These are phyloP conservation scores for Tranzscheliella williamsii DNA, from an alignment of 1,284 basidiomycete genomes.

Conservation along the genomic window DNA sequence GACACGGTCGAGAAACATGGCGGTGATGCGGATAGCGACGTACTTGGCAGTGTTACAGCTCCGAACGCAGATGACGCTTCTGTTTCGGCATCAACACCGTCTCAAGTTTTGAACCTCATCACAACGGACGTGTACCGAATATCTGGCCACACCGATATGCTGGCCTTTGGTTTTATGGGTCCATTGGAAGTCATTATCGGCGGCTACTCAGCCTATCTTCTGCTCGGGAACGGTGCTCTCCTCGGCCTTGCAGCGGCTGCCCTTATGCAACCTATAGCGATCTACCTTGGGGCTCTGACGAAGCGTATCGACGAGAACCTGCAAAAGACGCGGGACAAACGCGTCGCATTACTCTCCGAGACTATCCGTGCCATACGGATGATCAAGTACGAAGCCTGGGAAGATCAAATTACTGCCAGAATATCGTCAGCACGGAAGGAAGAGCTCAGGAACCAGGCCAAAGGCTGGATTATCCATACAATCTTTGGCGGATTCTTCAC, in stretches of 20 bases:
- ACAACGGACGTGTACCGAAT: conserved; percentile 24
- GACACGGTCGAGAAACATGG: background rate
- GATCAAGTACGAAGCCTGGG: conserved; percentile 47
- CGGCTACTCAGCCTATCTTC: conserved; percentile 17
- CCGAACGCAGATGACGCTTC: background rate
- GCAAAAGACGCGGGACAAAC: conserved; percentile 28
- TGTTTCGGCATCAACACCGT: conserved; percentile 2
- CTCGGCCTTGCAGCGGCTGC: conserved; percentile 25
- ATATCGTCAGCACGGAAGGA: conserved; percentile 12
- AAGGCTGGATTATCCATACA: conserved; percentile 22
- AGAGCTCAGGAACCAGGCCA: conserved; percentile 19
- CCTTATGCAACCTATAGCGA: conserved; percentile 19
- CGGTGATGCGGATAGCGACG: background rate
- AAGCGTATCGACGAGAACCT: conserved; percentile 21
- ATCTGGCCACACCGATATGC: conserved; percentile 17
- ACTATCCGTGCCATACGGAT: conserved; percentile 36
- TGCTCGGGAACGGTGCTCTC: conserved; percentile 26
- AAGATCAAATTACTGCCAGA: conserved; percentile 20
- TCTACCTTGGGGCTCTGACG: conserved; percentile 11
- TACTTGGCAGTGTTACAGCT: no score
- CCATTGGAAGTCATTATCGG: conserved; percentile 28
- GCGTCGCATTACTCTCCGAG: conserved; percentile 32
- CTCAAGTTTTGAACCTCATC: conserved; percentile 33
- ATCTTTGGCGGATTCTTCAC: conserved; percentile 24
- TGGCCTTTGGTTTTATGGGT: conserved; percentile 25